Conservation (phyloP, 2,329 filamentous ascomycete genomes). For the Periconia digitata region DNA sequence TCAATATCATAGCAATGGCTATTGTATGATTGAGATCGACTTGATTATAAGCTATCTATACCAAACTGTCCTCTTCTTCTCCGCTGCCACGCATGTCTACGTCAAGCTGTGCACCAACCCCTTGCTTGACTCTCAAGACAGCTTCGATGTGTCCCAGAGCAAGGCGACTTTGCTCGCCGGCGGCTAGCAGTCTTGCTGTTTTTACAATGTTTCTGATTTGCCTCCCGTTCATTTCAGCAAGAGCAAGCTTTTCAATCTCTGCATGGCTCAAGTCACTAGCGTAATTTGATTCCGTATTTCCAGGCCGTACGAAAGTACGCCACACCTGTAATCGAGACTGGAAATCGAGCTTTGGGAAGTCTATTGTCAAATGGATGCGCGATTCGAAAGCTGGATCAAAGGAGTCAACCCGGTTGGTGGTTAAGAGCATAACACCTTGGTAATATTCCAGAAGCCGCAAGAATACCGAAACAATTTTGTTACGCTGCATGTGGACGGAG, state of each 20-base stretch:
- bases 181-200: not conserved
- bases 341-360: slow-evolving; percentile 34
- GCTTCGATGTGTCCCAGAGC: too few relatives aligned
- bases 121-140: too few relatives aligned
- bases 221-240: slow-evolving; percentile 45
- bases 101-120: too few relatives aligned
- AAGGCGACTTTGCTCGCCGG: too few relatives aligned
- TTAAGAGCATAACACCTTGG: slow-evolving; percentile 40
- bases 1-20: too few relatives aligned
- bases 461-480: slow-evolving; percentile 27
- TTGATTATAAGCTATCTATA: too few relatives aligned
- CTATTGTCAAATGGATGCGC: slow-evolving; percentile 46
- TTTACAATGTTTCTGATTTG: slow-evolving; percentile 48
- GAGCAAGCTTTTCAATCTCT: slow-evolving; percentile 8
- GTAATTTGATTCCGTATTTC: slow-evolving; percentile 8
- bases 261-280: slow-evolving; percentile 21
- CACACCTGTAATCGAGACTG: slow-evolving; percentile 3
- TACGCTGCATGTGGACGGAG: not conserved
- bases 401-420: slow-evolving; percentile 35
- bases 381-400: slow-evolving; percentile 51
- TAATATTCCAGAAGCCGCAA: slow-evolving; percentile 47
- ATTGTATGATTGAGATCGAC: too few relatives aligned
- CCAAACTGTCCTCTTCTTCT: too few relatives aligned
- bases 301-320: slow-evolving; percentile 27
- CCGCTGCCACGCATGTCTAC: too few relatives aligned